These are phyloP conservation scores for Chenopodium suecicum DNA, from an alignment of 148 eudicot species.

Conservation along the genomic window DNA sequence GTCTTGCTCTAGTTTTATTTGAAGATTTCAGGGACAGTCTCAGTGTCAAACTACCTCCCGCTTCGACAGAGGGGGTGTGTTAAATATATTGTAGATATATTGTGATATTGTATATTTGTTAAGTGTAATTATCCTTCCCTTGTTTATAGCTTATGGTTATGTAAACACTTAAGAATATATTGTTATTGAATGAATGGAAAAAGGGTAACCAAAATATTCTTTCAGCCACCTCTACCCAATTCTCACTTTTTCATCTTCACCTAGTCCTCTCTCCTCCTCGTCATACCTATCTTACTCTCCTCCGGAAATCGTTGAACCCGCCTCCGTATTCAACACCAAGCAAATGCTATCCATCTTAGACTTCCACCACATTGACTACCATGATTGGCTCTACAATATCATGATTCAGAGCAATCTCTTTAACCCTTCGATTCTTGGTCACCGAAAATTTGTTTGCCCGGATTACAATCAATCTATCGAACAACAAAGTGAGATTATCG, in stretches of 20 bases:
- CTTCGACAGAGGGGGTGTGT: too few species aligned
- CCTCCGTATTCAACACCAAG: slow-evolving; percentile 35
- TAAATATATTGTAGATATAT: too few species aligned
- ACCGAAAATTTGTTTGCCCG: slow-evolving; percentile 48
- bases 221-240: slow-evolving; percentile 31
- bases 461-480: slow-evolving; percentile 81
- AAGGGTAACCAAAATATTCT: too few species aligned
- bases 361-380: slow-evolving; percentile 58
- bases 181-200: too few species aligned
- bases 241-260: not conserved
- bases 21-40: too few species aligned
- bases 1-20: too few species aligned
- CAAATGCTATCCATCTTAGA: slow-evolving; percentile 63
- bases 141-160: too few species aligned
- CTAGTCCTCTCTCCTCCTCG: slow-evolving; percentile 22
- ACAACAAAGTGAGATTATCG: slow-evolving; percentile 70
- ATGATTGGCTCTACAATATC: slow-evolving; percentile 66
- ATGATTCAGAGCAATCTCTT: slow-evolving; percentile 54
- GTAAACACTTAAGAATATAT: too few species aligned
- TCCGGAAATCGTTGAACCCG: slow-evolving; percentile 46
- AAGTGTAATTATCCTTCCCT: too few species aligned
- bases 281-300: slow-evolving; percentile 56
- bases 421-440: slow-evolving; percentile 50
- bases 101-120: too few species aligned
- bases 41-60: too few species aligned